These are phyloP conservation scores for Arxiozyma heterogenica DNA, from an alignment of 1,139 yeast species.

Conservation along the genomic window DNA sequence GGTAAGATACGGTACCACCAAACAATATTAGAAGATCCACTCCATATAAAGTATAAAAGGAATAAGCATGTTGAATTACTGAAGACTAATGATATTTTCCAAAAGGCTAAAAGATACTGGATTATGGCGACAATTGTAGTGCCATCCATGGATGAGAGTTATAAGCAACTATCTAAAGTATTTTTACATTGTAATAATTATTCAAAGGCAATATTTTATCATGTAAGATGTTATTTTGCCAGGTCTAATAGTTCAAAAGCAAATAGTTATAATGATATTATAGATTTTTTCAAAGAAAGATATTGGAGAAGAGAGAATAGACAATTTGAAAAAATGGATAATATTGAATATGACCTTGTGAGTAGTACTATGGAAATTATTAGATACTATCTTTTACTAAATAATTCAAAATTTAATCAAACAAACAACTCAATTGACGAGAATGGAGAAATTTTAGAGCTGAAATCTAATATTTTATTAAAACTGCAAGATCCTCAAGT, in stretches of 20 bases:
- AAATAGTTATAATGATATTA: not conserved
- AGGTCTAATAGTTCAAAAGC: not conserved
- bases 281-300: not conserved
- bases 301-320: not conserved
- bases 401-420: not conserved
- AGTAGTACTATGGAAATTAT: not conserved
- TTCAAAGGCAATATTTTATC: not conserved
- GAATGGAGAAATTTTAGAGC: not conserved
- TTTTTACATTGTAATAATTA: not conserved
- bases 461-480: not conserved
- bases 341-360: not conserved
- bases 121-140: not conserved
- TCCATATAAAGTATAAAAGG: not conserved
- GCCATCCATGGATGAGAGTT: slow-evolving; percentile 3
- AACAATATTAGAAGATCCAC: slow-evolving; percentile 1
- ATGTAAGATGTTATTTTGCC: slow-evolving; percentile 1
- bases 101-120: slow-evolving; percentile 2
- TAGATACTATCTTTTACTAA: not conserved
- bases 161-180: not conserved
- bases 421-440: not conserved
- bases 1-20: slow-evolving; percentile 2
- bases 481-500: not conserved
- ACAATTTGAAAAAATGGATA: not conserved
- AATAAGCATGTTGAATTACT: not conserved
- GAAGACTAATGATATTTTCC: not conserved